Base-by-base conservation (phyloP, 1,139 yeast genomes). In the Eremothecium gossypii region DNA sequence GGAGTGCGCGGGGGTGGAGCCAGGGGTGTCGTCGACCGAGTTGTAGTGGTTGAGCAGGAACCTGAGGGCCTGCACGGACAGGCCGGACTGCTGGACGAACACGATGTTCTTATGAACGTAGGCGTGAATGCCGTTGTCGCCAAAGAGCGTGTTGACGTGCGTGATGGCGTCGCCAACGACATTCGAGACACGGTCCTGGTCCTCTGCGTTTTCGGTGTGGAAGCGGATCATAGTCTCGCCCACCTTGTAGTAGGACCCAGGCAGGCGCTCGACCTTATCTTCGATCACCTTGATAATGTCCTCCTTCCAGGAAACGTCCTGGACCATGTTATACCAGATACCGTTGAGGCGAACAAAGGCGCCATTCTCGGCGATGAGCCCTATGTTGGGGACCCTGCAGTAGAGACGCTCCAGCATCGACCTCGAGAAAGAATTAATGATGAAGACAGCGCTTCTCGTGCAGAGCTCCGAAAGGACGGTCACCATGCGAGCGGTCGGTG, bases 341-440 rank as follows among this genome's bases (percentile, higher is more conserved):
- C 58, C 57, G 8, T 58, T 52, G 23, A 81, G 56, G 55, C 74
- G 78, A 27, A 83, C 73, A 46, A 65, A 68, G 0, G 87, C 94
- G 31, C 97, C 97, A 57, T 83, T 80, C 61, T 89, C 97, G 1
- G 96, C 95, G 50, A 89, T 78, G 41, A 89, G 67, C 0, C 97
- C 97, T 30, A 89, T 58, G 34, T 74, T 75, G 1, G 82, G 77
- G 9, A 78, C 73, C 47, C 87, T 73, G 31, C 81, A 70, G 63
- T 80, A 87, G 41, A 78, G 63, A 40, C 83, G 70, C 49, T 83
- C 85, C 55, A 87, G 66, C 34, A 79, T 82, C 2, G 71, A 63
- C 46, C 82, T 70, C 42, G 77, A 76, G 52, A 80, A 73, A 41
- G 77, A 75, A 50, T 87, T 79, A 41, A 82, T 70, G 7, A 89